Base-by-base conservation (phyloP, 176 grass and related monocot species). In the Carex cristatella region DNA sequence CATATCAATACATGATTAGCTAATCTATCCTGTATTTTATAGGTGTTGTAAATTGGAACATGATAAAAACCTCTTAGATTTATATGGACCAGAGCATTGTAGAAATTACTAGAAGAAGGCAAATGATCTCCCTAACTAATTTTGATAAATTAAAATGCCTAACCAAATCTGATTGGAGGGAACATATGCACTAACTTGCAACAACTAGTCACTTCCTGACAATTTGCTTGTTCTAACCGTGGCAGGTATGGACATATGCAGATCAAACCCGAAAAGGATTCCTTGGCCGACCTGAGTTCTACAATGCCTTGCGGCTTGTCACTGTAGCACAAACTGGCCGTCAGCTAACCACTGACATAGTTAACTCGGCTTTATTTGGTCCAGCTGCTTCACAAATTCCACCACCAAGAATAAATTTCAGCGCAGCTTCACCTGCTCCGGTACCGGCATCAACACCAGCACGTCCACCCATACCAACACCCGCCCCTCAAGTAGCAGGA, bases 301-400 rank as follows among this genome's bases (percentile, higher is more conserved):
- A 87, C 85, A 95, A 99, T 88, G 88, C 86, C 1, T 89, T 99
- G 61, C 92, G 90, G 65, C 90, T 99, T 64, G 91, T 99, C 61
- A 95, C 93, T 5, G 96, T 99, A 19, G 96, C 91, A 15, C 96
- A 99, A 85, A 92, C 87, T 38, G 93, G 93, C 10, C 87, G 90
- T 28, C 83, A 95, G 87, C 78, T 99, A 60, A 95, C 91, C 51
- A 91, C 91, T n/a, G 91, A 95, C 70, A 89, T 92, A 68, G 96
- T 95, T 74, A 95, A 72, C 81, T 87, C 96, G 79, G 93, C 91
- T 84, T 86, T 99, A 55, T 94, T 84, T 64, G 90, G 91, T 79
- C 93, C 93, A 15, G 91, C 93, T 60, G 88, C 93, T 84, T 81
- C 93, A 32, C 90, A 95, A 89, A 99, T 99, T 69, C 96, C 96